Percentiles rank a stretch among this genome's conserved stretches.
phyloP scores from a whole-genome alignment of 192 early-diverging fungal species.

The Linnemannia schmuckeri region DNA sequence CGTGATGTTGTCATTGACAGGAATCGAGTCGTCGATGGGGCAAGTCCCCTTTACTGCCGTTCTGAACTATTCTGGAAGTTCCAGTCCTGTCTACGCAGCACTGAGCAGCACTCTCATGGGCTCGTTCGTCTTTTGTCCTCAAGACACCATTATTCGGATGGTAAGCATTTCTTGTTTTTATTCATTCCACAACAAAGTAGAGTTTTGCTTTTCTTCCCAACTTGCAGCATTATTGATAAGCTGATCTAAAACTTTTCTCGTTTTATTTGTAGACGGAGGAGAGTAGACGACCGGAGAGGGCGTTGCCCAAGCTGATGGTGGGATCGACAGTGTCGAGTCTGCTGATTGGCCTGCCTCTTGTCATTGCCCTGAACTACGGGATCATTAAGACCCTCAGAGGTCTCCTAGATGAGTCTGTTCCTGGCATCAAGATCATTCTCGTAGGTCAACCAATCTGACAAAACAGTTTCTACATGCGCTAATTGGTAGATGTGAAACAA shows the following conservation, averaged over 20 bases:
- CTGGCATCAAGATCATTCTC: constrained; percentile 35
- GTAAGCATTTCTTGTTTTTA: neutral
- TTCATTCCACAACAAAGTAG: too few relatives aligned
- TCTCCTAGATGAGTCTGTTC: constrained; percentile 35
- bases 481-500: neutral
- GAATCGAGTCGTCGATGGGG: constrained; percentile 10
- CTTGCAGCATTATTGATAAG: neutral
- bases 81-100: constrained; percentile 29
- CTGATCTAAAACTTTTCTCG: neutral
- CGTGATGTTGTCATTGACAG: constrained; percentile 24
- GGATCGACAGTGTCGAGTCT: constrained; percentile 26
- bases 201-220: neutral
- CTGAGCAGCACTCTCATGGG: constrained; percentile 45
- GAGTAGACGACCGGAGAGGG: constrained; percentile 23
- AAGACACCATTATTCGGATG: constrained; percentile 46
- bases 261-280: constrained; percentile 39
- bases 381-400: constrained; percentile 35
- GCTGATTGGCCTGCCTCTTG: constrained; percentile 23
- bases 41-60: constrained; percentile 43
- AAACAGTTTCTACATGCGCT: neutral
- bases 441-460: neutral
- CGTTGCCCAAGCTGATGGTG: constrained; percentile 23
- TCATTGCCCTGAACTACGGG: constrained; percentile 35
- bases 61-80: constrained; percentile 49
- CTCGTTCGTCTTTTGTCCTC: constrained; percentile 49